phyloP scores from a whole-genome alignment of 345 rosid genomes.

The Linum trigynum region DNA sequence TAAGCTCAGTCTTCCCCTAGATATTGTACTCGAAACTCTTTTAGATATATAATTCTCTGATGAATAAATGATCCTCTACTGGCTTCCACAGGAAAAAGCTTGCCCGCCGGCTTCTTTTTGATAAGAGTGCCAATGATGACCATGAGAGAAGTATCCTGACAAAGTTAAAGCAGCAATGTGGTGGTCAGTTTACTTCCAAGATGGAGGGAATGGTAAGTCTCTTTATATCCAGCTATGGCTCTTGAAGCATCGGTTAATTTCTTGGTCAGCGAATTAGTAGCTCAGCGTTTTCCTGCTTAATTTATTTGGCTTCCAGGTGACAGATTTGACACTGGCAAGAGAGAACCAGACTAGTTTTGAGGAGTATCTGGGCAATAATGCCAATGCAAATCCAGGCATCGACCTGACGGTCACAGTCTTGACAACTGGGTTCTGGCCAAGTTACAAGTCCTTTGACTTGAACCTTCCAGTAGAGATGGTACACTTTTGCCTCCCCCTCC shows the following conservation, averaged over 20 bases:
- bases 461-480: conserved; percentile 84
- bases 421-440: conserved; percentile 92
- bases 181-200: conserved; percentile 58
- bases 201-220: conserved; percentile 71
- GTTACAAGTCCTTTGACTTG: conserved; percentile 69
- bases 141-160: conserved; percentile 73
- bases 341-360: conserved; percentile 71
- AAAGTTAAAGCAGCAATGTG: conserved; percentile 61
- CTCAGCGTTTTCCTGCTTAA: not conserved
- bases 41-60: too few relatives aligned
- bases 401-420: conserved; percentile 76
- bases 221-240: not conserved
- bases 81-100: conserved; percentile 36
- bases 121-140: conserved; percentile 59
- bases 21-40: too few relatives aligned
- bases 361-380: conserved; percentile 49
- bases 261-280: too few relatives aligned
- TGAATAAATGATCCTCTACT: too few relatives aligned
- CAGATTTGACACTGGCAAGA: conserved; percentile 75
- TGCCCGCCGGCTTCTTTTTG: conserved; percentile 46
- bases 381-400: conserved; percentile 55
- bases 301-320: conserved; percentile 38
- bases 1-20: conserved; percentile 4
- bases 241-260: too few relatives aligned
- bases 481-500: not conserved